A percentile compares a stretch with the other conserved stretches of the same genome.
Conservation (phyloP, 148 eudicot genomes). For the Salicornia ramosissima region DNA sequence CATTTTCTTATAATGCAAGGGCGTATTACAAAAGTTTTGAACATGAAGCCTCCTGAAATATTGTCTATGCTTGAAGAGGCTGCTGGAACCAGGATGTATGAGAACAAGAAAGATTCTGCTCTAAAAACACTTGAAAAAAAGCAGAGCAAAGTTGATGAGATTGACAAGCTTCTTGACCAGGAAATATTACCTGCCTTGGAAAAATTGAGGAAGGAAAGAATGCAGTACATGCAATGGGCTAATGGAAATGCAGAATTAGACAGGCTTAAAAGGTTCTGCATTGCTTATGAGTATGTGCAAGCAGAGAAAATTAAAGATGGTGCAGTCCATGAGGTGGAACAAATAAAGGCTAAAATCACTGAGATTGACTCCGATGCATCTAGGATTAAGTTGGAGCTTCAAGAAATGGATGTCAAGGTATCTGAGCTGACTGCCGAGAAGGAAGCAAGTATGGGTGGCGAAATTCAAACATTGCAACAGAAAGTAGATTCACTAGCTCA, state of each 20-base stretch:
- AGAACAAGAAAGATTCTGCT: constrained; percentile 95
- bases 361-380: constrained; percentile 45
- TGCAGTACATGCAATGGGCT: constrained; percentile 99
- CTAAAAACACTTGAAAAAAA: constrained; percentile 91
- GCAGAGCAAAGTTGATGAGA: constrained; percentile 88
- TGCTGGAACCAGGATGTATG: constrained; percentile 99
- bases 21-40: constrained; percentile 93
- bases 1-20: constrained; percentile 99
- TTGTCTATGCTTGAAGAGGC: constrained; percentile 99
- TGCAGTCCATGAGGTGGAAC: constrained; percentile 64
- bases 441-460: constrained; percentile 92
- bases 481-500: constrained; percentile 71
- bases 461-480: constrained; percentile 60
- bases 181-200: constrained; percentile 92
- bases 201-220: constrained; percentile 85
- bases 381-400: constrained; percentile 53
- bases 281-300: constrained; percentile 84
- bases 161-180: constrained; percentile 81
- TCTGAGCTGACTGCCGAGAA: constrained; percentile 63
- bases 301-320: constrained; percentile 81
- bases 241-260: constrained; percentile 89
- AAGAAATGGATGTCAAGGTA: constrained; percentile 65
- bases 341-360: constrained; percentile 49
- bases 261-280: constrained; percentile 81
- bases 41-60: constrained; percentile 99